Conservation (phyloP, 140 eudicot genomes). For the Erigeron philadelphicus region DNA sequence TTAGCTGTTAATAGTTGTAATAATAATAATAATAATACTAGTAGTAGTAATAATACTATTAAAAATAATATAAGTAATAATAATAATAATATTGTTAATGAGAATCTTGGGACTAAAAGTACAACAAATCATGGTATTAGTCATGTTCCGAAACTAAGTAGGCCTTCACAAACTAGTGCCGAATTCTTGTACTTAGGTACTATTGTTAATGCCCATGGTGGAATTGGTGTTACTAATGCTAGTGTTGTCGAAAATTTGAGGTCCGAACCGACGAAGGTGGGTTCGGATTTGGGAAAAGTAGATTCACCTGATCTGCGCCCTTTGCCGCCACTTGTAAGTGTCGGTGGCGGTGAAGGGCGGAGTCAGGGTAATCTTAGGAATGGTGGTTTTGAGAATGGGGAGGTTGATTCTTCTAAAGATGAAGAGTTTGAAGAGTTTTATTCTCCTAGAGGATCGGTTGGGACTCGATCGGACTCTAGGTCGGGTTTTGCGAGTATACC, state of each 20-base stretch:
- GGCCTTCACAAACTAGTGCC: slow-evolving; percentile 69
- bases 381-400: slow-evolving; percentile 29
- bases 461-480: slow-evolving; percentile 58
- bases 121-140: too few species aligned
- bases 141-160: slow-evolving; percentile 36
- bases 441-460: slow-evolving; percentile 72
- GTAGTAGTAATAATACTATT: too few species aligned
- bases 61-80: neutral
- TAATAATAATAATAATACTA: neutral
- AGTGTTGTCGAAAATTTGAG: neutral
- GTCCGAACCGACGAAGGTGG: neutral
- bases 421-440: slow-evolving; percentile 72
- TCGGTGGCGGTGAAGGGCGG: slow-evolving; percentile 32
- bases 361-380: slow-evolving; percentile 33
- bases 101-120: too few species aligned
- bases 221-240: slow-evolving; percentile 4
- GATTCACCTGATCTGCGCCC: slow-evolving; percentile 97
- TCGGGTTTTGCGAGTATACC: slow-evolving; percentile 41
- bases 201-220: slow-evolving; percentile 45
- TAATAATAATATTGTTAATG: neutral
- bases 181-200: slow-evolving; percentile 86
- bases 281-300: slow-evolving; percentile 37
- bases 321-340: slow-evolving; percentile 57
- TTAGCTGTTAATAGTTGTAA: slow-evolving; percentile 11
- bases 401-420: slow-evolving; percentile 32